Evolutionary conservation across 2,329 filamentous ascomycete genomes (phyloP).

Genomic region (Penicillium crustosum): DNA sequence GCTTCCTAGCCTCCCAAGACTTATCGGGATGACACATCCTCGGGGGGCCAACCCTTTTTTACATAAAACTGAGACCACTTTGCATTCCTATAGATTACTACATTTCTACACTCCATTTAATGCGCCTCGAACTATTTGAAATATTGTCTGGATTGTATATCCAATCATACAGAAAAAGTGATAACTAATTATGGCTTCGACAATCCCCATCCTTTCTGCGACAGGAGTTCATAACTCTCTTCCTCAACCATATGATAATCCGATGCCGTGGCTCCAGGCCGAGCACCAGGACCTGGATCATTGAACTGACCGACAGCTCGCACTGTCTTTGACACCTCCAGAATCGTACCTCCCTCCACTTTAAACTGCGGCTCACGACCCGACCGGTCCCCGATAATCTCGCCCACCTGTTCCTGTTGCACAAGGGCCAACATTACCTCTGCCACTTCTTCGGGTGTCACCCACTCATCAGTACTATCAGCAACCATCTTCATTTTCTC

Average conservation of each 20-base stretch:
- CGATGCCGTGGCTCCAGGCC: conserved; percentile 49
- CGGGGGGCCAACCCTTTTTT: background rate
- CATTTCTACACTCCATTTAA: background rate
- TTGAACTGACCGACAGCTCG: conserved; percentile 52
- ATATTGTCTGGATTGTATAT: background rate
- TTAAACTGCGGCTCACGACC: conserved; percentile 32
- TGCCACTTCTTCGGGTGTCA: conserved; percentile 61
- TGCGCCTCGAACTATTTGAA: background rate
- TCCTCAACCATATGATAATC: conserved; percentile 43
- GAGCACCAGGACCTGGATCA: conserved; percentile 54
- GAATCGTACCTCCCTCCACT: conserved; percentile 51
- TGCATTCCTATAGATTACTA: background rate
- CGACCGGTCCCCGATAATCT: conserved; percentile 35
- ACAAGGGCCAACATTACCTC: conserved; percentile 58
- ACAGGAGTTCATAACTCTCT: conserved; percentile 54
- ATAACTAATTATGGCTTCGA: conserved; percentile 26
- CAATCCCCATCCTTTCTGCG: conserved; percentile 51
- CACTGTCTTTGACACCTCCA: conserved; percentile 58
- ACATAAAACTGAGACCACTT: background rate
- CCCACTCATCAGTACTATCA: conserved; percentile 54
- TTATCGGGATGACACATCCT: conserved; percentile 9
- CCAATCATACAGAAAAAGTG: background rate
- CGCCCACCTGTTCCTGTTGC: conserved; percentile 48
- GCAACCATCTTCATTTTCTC: conserved; percentile 58
- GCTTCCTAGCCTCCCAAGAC: background rate